These are phyloP conservation scores for cucumber (Cucumis sativus) DNA, from an alignment of 306 rosid species.

Conservation along the genomic window DNA sequence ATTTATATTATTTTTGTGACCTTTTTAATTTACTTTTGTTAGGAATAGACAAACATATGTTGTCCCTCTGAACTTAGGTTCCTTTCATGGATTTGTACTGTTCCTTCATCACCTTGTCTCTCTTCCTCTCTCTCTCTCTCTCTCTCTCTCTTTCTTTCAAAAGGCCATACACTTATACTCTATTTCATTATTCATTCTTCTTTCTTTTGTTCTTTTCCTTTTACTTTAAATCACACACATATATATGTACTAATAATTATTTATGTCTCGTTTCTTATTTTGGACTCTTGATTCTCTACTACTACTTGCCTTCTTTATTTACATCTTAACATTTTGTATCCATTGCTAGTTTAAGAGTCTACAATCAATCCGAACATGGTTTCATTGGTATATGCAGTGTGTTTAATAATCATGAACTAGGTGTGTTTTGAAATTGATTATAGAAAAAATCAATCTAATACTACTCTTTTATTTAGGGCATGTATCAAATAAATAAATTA, in stretches of 20 bases:
- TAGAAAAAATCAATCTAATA: too few relatives aligned
- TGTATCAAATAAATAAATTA: too few relatives aligned
- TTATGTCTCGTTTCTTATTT: not conserved
- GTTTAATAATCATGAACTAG: too few relatives aligned
- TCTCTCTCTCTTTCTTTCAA: not conserved
- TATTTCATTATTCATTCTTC: not conserved
- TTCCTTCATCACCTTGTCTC: slow-evolving; percentile 9
- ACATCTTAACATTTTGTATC: not conserved
- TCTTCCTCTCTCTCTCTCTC: not conserved
- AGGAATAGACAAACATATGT: slow-evolving; percentile 39
- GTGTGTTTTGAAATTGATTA: too few relatives aligned
- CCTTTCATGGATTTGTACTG: slow-evolving; percentile 5
- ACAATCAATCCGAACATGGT: too few relatives aligned
- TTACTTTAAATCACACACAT: not conserved
- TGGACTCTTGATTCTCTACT: not conserved
- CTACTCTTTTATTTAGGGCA: too few relatives aligned
- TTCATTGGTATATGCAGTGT: too few relatives aligned
- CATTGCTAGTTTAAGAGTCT: not conserved
- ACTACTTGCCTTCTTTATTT: not conserved
- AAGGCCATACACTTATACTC: not conserved
- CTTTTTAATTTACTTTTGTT: not conserved
- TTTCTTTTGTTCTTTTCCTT: not conserved
- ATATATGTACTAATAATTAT: not conserved
- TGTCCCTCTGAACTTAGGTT: slow-evolving; percentile 17
- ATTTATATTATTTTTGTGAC: not conserved